Evolutionary conservation across 257 asterid species (phyloP).

Genomic region (Nicotiana paniculata): DNA sequence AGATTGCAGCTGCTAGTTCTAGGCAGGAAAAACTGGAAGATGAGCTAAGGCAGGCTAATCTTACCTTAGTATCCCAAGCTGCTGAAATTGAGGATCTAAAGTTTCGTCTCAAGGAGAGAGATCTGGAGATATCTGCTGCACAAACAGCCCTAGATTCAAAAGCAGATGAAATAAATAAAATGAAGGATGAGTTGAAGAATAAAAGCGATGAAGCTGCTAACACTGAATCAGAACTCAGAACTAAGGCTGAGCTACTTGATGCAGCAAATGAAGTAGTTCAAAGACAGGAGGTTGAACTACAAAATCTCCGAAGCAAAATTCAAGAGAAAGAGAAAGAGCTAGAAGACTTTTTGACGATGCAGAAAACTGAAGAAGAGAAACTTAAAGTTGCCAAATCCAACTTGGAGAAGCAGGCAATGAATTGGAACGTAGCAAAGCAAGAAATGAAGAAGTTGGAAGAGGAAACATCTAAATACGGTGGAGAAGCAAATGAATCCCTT

Average conservation of each 20-base stretch:
- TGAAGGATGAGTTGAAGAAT: conserved; percentile 42
- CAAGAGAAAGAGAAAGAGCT: conserved; percentile 60
- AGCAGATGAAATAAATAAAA: conserved; percentile 50
- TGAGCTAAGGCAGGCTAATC: conserved; percentile 54
- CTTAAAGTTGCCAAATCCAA: conserved; percentile 45
- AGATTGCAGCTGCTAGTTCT: conserved; percentile 37
- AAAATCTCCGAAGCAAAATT: conserved; percentile 43
- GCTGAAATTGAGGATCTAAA: conserved; percentile 54
- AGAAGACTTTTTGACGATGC: conserved; percentile 26
- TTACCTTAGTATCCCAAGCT: conserved; percentile 57
- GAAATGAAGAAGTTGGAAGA: conserved; percentile 58
- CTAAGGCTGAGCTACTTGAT: conserved; percentile 53
- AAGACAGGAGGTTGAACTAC: conserved; percentile 67
- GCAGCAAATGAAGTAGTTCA: conserved; percentile 53
- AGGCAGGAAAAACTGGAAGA: conserved; percentile 63
- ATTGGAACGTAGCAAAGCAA: conserved; percentile 66
- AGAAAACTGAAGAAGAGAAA: conserved; percentile 48
- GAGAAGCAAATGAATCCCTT: conserved; percentile 43
- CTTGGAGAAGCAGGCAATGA: conserved; percentile 66
- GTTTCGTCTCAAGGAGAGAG: conserved; percentile 47
- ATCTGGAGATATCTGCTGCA: conserved; percentile 44
- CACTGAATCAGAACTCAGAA: conserved; percentile 49
- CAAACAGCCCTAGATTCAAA: conserved; percentile 39
- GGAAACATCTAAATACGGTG: conserved; percentile 44
- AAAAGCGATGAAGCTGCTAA: conserved; percentile 55